Conservation (phyloP, 2,329 filamentous ascomycete genomes). For the Aspergillus fumigatus region DNA sequence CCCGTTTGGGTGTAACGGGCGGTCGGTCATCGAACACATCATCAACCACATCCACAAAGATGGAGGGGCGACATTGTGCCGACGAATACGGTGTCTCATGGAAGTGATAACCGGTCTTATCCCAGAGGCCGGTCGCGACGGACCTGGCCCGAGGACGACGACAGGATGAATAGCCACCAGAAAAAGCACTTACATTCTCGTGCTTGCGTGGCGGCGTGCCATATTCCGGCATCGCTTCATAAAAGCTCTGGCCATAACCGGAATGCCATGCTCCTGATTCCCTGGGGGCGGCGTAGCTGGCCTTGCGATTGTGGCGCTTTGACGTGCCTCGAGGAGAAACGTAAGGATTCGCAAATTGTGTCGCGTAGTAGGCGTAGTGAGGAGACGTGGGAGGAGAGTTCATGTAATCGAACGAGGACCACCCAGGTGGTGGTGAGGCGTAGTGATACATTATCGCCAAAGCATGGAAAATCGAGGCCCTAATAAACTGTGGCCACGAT, state of each 20-base stretch:
- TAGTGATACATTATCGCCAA: slow-evolving; percentile 45
- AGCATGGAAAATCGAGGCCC: slow-evolving; percentile 27
- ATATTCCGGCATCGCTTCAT: slow-evolving; percentile 46
- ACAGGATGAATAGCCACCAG: slow-evolving; percentile 35
- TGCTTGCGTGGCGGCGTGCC: slow-evolving; percentile 50
- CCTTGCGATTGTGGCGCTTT: slow-evolving; percentile 53
- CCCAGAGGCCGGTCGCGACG: slow-evolving; percentile 23
- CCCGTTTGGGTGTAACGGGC: slow-evolving; percentile 18
- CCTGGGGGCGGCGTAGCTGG: slow-evolving; percentile 49
- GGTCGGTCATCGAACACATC: slow-evolving; percentile 47
- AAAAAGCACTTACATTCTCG: slow-evolving; percentile 65
- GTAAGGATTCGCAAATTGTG: slow-evolving; percentile 48
- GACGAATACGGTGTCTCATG: slow-evolving; percentile 25
- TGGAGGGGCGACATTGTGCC: slow-evolving; percentile 46
- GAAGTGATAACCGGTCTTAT: slow-evolving; percentile 10
- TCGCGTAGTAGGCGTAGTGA: slow-evolving; percentile 50
- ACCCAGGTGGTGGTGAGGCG: slow-evolving; percentile 44
- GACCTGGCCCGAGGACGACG: slow-evolving; percentile 48
- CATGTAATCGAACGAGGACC: slow-evolving; percentile 46
- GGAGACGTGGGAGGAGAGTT: slow-evolving; percentile 49
- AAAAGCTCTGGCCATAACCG: slow-evolving; percentile 44
- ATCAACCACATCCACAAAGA: slow-evolving; percentile 54
- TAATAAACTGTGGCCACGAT: slow-evolving; percentile 9
- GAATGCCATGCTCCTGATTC: slow-evolving; percentile 41
- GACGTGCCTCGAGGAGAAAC: slow-evolving; percentile 41